A percentile compares a stretch with the other conserved stretches of the same genome.
phyloP scores from a whole-genome alignment of 495 filamentous ascomycete species.

The Trichoderma erinaceum region DNA sequence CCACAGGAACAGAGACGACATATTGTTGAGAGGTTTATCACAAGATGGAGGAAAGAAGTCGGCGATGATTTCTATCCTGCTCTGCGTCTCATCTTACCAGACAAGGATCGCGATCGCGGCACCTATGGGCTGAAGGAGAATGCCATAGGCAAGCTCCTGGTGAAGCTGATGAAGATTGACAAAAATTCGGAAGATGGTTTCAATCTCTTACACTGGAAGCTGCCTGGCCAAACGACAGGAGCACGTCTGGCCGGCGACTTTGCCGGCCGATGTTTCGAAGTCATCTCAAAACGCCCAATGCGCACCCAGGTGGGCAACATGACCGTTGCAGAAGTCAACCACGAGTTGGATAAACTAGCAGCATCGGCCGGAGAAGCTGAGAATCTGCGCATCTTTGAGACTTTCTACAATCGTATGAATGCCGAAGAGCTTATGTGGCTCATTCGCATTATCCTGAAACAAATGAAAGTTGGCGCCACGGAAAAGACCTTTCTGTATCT shows the following conservation, averaged over 20 bases:
- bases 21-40: constrained; percentile 86
- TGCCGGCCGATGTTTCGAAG: constrained; percentile 76
- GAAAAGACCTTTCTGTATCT: constrained; percentile 86
- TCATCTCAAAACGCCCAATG: constrained; percentile 80
- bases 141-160: constrained; percentile 77
- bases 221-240: constrained; percentile 62
- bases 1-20: constrained; percentile 77
- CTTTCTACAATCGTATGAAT: constrained; percentile 89
- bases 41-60: constrained; percentile 79
- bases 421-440: constrained; percentile 91
- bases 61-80: constrained; percentile 92
- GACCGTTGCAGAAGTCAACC: constrained; percentile 85
- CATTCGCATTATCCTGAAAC: constrained; percentile 86
- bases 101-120: constrained; percentile 85
- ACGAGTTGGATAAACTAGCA: constrained; percentile 73
- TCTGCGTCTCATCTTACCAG: constrained; percentile 84
- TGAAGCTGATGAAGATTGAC: constrained; percentile 89
- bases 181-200: constrained; percentile 83
- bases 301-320: constrained; percentile 65
- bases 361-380: constrained; percentile 69
- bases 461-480: constrained; percentile 97
- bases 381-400: constrained; percentile 69
- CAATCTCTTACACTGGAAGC: constrained; percentile 86
- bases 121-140: constrained; percentile 97
- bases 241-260: constrained; percentile 79